A percentile compares a stretch with the other conserved stretches of the same genome.
Conservation (phyloP, 768 basidiomycete species). For the Naganishia vaughanmartiniae region DNA sequence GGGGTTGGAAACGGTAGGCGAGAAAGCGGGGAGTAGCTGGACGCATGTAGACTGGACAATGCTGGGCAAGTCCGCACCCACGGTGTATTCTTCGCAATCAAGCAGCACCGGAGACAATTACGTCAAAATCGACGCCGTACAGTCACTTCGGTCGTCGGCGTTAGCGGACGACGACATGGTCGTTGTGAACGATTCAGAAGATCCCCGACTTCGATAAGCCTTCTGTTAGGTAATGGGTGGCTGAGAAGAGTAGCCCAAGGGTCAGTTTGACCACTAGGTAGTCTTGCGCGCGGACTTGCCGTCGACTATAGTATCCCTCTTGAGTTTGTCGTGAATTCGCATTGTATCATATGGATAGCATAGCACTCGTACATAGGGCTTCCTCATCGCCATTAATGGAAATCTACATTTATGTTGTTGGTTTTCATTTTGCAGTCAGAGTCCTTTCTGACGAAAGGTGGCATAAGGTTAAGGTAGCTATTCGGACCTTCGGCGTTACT, state of each 20-base stretch:
- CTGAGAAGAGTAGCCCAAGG: not conserved
- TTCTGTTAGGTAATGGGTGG: not conserved
- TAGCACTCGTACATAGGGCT: too few relatives aligned
- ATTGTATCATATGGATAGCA: too few relatives aligned
- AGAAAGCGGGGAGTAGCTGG: conserved; percentile 13
- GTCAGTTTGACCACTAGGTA: not conserved
- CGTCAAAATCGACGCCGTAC: conserved; percentile 4
- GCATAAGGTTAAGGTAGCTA: too few relatives aligned
- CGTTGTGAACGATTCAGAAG: not conserved
- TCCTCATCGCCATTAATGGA: too few relatives aligned
- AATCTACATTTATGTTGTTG: too few relatives aligned
- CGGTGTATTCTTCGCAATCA: not conserved
- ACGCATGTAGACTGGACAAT: conserved; percentile 9
- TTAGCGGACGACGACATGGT: conserved; percentile 19
- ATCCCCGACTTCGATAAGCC: not conserved
- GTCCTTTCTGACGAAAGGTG: too few relatives aligned
- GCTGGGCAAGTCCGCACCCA: conserved; percentile 12
- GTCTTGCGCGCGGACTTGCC: too few relatives aligned
- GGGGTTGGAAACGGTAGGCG: not conserved
- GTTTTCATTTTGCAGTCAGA: too few relatives aligned
- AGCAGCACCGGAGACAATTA: conserved; percentile 18
- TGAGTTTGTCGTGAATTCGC: too few relatives aligned
- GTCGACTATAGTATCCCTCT: too few relatives aligned
- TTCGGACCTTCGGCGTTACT: conserved; percentile 13
- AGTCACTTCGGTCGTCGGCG: not conserved